Evolutionary conservation across 768 basidiomycete genomes (phyloP).

Genomic region (Collybia sordida): DNA sequence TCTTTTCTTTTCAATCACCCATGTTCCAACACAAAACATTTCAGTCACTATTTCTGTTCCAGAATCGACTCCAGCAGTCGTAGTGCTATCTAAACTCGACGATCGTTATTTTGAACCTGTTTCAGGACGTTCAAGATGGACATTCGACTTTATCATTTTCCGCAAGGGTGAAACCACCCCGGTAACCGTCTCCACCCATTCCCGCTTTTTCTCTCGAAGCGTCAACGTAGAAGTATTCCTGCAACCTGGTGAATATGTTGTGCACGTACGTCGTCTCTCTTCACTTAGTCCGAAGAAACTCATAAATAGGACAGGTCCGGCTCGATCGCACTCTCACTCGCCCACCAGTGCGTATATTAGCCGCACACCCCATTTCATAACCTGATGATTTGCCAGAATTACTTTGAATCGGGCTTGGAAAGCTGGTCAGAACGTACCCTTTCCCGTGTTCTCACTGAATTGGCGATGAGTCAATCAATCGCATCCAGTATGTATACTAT

Average conservation of each 20-base stretch:
- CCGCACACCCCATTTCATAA: background rate
- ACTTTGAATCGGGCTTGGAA: background rate
- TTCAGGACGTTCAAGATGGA: slow-evolving; percentile 22
- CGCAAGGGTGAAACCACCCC: slow-evolving; percentile 28
- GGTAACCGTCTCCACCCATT: slow-evolving; percentile 15
- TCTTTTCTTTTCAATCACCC: background rate
- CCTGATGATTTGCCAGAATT: background rate
- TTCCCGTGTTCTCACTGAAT: slow-evolving; percentile 11
- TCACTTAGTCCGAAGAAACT: background rate
- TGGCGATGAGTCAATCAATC: slow-evolving; percentile 11
- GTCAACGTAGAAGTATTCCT: slow-evolving; percentile 25
- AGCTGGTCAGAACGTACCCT: slow-evolving; percentile 9
- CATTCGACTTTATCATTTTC: slow-evolving; percentile 37
- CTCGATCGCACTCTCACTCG: slow-evolving; percentile 9
- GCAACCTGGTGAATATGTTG: slow-evolving; percentile 26
- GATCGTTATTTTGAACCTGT: slow-evolving; percentile 31
- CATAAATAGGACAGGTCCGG: slow-evolving; percentile 8
- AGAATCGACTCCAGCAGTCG: slow-evolving; percentile 25
- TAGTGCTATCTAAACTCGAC: slow-evolving; percentile 39
- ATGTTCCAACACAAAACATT: background rate
- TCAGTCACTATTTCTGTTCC: slow-evolving; percentile 35
- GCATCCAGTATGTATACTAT: slow-evolving; percentile 12
- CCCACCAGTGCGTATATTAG: background rate
- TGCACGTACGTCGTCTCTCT: slow-evolving; percentile 21
- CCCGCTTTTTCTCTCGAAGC: slow-evolving; percentile 18